Evolutionary conservation across 140 eudicot species (phyloP).

Genomic region (Erigeron philadelphicus): DNA sequence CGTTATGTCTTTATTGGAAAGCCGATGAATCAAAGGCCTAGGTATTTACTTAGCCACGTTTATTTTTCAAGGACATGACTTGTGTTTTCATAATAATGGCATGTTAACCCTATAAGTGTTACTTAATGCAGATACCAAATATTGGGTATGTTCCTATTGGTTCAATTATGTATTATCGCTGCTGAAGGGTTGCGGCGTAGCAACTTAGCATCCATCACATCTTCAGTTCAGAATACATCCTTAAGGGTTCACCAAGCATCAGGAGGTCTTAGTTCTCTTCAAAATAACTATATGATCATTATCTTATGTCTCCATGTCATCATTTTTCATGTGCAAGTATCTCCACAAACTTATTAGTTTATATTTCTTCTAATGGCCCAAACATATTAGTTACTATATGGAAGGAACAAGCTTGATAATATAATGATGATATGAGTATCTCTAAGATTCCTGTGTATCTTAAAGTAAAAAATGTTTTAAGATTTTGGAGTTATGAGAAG

Average conservation of each 20-base stretch:
- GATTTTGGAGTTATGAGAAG: conserved; percentile 1
- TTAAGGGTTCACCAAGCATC: conserved; percentile 58
- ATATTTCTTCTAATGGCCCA: too few relatives aligned
- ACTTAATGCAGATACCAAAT: conserved; percentile 83
- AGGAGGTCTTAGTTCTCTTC: conserved; percentile 47
- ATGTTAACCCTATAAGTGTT: conserved; percentile 9
- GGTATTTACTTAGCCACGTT: conserved; percentile 40
- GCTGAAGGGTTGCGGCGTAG: conserved; percentile 92
- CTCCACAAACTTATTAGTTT: conserved; percentile 1
- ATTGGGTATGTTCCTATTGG: conserved; percentile 80
- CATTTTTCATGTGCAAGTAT: conserved; percentile 13
- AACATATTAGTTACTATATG: conserved; percentile 1
- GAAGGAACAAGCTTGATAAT: conserved; percentile 7
- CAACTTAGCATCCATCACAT: conserved; percentile 70
- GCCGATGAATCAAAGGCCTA: conserved; percentile 83
- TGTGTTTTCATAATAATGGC: not conserved
- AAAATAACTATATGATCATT: conserved; percentile 6
- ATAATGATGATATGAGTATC: not conserved
- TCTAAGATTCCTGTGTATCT: not conserved
- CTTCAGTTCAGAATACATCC: conserved; percentile 69
- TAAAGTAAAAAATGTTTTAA: not conserved
- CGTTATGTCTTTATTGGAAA: conserved; percentile 92
- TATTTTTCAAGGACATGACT: not conserved
- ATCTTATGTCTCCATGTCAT: not conserved
- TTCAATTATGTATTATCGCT: conserved; percentile 85